Conservation (phyloP, 306 rosid species). For the Cercis canadensis region DNA sequence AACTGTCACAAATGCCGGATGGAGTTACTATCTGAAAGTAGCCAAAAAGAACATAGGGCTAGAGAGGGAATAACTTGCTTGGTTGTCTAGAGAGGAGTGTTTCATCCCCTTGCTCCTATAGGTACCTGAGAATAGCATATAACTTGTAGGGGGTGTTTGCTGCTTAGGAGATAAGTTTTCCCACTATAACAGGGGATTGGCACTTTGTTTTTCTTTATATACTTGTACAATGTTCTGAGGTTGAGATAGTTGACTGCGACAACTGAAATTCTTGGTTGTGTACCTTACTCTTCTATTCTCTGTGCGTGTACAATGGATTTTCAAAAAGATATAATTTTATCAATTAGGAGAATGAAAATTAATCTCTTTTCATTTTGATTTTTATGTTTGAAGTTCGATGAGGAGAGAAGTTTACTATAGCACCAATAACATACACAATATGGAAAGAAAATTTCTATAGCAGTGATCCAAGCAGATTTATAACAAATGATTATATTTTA, state of each 20-base stretch:
- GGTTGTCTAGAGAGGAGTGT: background rate
- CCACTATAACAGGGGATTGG: background rate
- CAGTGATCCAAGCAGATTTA: background rate
- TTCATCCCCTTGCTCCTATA: background rate
- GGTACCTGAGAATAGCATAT: background rate
- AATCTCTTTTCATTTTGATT: background rate
- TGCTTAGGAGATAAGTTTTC: background rate
- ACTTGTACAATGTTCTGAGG: no score
- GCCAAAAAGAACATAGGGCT: background rate
- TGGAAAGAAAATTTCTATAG: background rate
- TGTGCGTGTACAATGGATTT: background rate
- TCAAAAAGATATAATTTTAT: background rate
- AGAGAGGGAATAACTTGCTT: background rate
- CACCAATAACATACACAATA: no score
- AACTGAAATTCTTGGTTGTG: background rate
- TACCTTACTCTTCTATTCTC: background rate
- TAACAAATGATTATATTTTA: no score
- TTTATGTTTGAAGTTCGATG: conserved; percentile 1
- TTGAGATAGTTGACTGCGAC: background rate
- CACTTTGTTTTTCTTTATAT: no score
- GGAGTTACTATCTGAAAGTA: background rate
- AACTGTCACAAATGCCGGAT: conserved; percentile 6
- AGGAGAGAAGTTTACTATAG: background rate
- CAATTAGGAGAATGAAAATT: background rate
- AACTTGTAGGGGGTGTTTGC: no score